Evolutionary conservation across 139 green algal species (phyloP).

Genomic region (Edaphochlamys debaryana): DNA sequence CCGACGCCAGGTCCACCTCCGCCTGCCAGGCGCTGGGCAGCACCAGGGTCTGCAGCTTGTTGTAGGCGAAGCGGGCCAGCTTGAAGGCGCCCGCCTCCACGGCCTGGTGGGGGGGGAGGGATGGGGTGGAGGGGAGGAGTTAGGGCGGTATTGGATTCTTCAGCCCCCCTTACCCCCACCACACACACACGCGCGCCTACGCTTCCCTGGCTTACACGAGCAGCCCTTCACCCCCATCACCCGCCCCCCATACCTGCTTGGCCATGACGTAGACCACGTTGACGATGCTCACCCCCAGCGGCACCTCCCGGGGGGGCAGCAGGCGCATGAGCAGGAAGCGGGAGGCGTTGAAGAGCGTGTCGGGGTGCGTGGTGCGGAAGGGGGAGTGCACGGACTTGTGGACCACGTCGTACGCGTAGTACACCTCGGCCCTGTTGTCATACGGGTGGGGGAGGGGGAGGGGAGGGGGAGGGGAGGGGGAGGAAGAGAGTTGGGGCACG

Average conservation of each 20-base stretch:
- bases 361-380: constrained; percentile 65
- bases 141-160: not conserved
- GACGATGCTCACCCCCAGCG: constrained; percentile 55
- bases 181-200: too few species aligned
- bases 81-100: constrained; percentile 79
- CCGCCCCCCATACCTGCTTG: constrained; percentile 44
- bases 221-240: too few species aligned
- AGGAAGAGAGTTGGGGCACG: too few species aligned
- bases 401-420: constrained; percentile 82
- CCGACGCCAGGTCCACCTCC: constrained; percentile 69
- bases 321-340: constrained; percentile 78
- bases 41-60: constrained; percentile 76
- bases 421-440: constrained; percentile 76
- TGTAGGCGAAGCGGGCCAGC: constrained; percentile 81
- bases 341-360: constrained; percentile 74
- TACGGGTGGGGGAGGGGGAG: too few species aligned
- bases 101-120: not conserved
- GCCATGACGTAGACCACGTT: constrained; percentile 72
- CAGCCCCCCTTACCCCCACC: too few species aligned
- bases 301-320: constrained; percentile 42
- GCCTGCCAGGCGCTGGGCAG: constrained; percentile 61
- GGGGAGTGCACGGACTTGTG: constrained; percentile 61
- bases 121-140: too few species aligned
- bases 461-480: too few species aligned
- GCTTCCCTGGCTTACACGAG: too few species aligned